Conservation (phyloP, 1,284 basidiomycete species). For the Cystobasidiaceae sp. region DNA sequence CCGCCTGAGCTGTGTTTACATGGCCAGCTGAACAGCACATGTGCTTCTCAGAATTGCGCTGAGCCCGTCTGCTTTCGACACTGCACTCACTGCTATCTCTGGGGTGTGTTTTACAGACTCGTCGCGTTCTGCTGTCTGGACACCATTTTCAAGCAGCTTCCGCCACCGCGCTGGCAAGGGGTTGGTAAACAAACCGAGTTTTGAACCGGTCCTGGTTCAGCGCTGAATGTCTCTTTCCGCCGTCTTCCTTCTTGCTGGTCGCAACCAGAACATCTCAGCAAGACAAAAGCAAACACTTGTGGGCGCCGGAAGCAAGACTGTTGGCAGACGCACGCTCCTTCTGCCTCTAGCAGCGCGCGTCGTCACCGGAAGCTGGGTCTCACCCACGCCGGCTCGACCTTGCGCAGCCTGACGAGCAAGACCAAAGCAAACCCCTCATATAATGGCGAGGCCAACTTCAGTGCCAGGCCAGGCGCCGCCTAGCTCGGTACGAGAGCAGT, state of each 20-base stretch:
- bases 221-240: background rate
- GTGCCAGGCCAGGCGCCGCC: background rate
- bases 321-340: no score
- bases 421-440: no score
- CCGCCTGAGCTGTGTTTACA: background rate
- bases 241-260: background rate
- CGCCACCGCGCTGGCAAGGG: background rate
- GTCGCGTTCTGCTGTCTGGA: background rate
- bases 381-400: no score
- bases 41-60: no score
- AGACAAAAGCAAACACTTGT: background rate
- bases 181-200: slow-evolving; percentile 11
- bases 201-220: background rate
- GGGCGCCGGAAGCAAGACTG: no score
- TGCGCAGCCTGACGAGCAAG: no score
- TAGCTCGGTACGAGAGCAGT: background rate
- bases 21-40: no score
- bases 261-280: background rate
- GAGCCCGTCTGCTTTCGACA: no score
- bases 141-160: background rate
- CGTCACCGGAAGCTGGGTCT: no score
- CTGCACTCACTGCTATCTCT: no score
- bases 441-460: slow-evolving; percentile 25
- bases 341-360: no score
- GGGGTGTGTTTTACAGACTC: background rate